Conservation (phyloP, 2,329 filamentous ascomycete species). For the Epichloe scottii region DNA sequence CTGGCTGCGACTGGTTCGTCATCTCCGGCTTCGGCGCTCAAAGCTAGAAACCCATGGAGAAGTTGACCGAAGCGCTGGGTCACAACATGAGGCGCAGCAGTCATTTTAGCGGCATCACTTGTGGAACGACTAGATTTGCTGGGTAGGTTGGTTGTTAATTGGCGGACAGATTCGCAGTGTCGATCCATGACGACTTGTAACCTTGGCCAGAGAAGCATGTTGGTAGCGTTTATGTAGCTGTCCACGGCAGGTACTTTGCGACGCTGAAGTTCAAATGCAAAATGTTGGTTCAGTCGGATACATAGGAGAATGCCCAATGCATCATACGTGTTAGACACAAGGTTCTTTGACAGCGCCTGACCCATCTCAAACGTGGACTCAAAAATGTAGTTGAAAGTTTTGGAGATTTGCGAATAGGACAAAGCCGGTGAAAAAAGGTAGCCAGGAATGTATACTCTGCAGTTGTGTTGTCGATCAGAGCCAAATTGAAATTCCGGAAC, state of each 20-base stretch:
- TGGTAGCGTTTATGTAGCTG: slow-evolving; percentile 84
- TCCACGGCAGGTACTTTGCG: slow-evolving; percentile 83
- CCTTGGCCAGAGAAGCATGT: slow-evolving; percentile 92
- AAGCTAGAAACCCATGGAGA: slow-evolving; percentile 66
- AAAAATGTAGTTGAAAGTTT: slow-evolving; percentile 79
- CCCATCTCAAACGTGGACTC: slow-evolving; percentile 81
- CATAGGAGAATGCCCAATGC: slow-evolving; percentile 80
- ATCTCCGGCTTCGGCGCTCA: slow-evolving; percentile 84
- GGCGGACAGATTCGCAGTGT: slow-evolving; percentile 77
- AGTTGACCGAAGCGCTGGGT: slow-evolving; percentile 96
- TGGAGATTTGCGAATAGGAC: slow-evolving; percentile 64
- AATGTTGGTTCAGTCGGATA: slow-evolving; percentile 84
- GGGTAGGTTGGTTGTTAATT: slow-evolving; percentile 40
- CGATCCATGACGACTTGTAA: slow-evolving; percentile 90
- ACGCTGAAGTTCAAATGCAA: slow-evolving; percentile 86
- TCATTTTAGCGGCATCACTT: slow-evolving; percentile 47
- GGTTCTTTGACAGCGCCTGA: slow-evolving; percentile 58
- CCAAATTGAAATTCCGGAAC: slow-evolving; percentile 91
- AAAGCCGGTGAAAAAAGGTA: slow-evolving; percentile 69
- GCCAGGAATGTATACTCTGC: slow-evolving; percentile 92
- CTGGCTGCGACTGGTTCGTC: slow-evolving; percentile 85
- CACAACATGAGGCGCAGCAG: slow-evolving; percentile 76
- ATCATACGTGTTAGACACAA: slow-evolving; percentile 69
- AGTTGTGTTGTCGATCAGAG: slow-evolving; percentile 83
- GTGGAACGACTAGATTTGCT: slow-evolving; percentile 27